phyloP scores from a whole-genome alignment of 2,329 filamentous ascomycete species.

The Thelonectria discophora region DNA sequence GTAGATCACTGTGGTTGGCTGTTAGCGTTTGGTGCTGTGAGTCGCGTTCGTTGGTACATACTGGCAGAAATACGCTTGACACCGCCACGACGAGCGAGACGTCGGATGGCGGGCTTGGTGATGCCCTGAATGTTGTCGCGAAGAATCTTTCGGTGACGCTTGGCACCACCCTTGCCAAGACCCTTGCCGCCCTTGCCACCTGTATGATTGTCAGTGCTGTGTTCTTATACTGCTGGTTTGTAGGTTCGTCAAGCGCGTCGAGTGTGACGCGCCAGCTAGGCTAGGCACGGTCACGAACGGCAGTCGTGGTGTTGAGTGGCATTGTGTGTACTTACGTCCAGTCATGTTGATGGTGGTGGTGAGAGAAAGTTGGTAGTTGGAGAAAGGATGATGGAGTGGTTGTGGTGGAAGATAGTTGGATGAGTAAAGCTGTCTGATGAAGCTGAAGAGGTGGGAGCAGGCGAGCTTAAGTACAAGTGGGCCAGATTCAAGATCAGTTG shows the following conservation, averaged over 20 bases:
- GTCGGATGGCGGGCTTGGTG: constrained; percentile 97
- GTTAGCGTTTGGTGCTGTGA: constrained; percentile 25
- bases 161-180: constrained; percentile 97
- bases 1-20: constrained; percentile 68
- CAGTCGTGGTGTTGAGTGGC: background rate
- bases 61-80: constrained; percentile 99
- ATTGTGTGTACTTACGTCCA: constrained; percentile 69
- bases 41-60: constrained; percentile 58
- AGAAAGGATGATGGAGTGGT: constrained; percentile 20
- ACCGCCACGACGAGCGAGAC: constrained; percentile 98
- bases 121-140: constrained; percentile 99
- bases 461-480: constrained; percentile 52
- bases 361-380: constrained; percentile 26
- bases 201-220: constrained; percentile 60
- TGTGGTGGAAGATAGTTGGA: constrained; percentile 19
- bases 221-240: constrained; percentile 16
- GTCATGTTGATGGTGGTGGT: constrained; percentile 63
- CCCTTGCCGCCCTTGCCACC: constrained; percentile 97
- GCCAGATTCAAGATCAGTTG: constrained; percentile 51
- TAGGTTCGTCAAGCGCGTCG: constrained; percentile 24
- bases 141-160: constrained; percentile 99
- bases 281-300: background rate
- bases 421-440: constrained; percentile 27
- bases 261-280: constrained; percentile 10
- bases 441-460: constrained; percentile 39